Percentiles rank a stretch among this genome's conserved stretches.
Evolutionary conservation across 2,329 filamentous ascomycete genomes (phyloP).

Genomic region (Aspergillus sp.): DNA sequence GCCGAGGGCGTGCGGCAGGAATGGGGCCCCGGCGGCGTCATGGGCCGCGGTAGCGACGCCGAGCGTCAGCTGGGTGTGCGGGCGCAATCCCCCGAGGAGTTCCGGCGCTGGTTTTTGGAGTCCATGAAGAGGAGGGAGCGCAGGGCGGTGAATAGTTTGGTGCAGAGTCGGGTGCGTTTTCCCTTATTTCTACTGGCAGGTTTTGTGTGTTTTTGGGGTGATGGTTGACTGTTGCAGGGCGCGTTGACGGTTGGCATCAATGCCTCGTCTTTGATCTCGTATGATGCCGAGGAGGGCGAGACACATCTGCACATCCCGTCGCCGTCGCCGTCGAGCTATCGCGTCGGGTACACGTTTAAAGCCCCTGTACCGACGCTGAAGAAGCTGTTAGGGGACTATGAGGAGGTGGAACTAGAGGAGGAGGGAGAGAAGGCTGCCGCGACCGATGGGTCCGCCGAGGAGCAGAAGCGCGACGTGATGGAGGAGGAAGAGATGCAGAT

Average conservation of each 20-base stretch:
- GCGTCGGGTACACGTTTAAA: slow-evolving; percentile 34
- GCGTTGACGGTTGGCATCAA: slow-evolving; percentile 33
- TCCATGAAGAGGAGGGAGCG: slow-evolving; percentile 41
- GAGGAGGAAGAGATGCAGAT: slow-evolving; percentile 21
- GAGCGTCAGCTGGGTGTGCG: slow-evolving; percentile 35
- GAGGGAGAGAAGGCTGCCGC: slow-evolving; percentile 17
- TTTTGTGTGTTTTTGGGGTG: background rate
- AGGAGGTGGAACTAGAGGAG: slow-evolving; percentile 16
- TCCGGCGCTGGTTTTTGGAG: slow-evolving; percentile 40
- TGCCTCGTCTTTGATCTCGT: slow-evolving; percentile 31
- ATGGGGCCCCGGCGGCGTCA: slow-evolving; percentile 33
- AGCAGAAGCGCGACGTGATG: slow-evolving; percentile 1
- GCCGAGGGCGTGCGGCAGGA: slow-evolving; percentile 39
- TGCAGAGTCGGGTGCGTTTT: slow-evolving; percentile 34
- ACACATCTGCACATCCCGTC: slow-evolving; percentile 28
- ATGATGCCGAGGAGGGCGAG: slow-evolving; percentile 27
- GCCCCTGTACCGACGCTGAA: slow-evolving; percentile 30
- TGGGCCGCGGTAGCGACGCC: slow-evolving; percentile 30
- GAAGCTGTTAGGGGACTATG: slow-evolving; percentile 15
- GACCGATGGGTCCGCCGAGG: slow-evolving; percentile 1
- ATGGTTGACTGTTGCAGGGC: slow-evolving; percentile 23
- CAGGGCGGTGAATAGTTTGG: slow-evolving; percentile 33
- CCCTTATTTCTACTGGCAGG: background rate
- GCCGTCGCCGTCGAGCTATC: slow-evolving; percentile 23
- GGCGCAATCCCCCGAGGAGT: slow-evolving; percentile 37